These are phyloP conservation scores for Cochlearia excelsa DNA, from an alignment of 345 rosid genomes.

Conservation along the genomic window DNA sequence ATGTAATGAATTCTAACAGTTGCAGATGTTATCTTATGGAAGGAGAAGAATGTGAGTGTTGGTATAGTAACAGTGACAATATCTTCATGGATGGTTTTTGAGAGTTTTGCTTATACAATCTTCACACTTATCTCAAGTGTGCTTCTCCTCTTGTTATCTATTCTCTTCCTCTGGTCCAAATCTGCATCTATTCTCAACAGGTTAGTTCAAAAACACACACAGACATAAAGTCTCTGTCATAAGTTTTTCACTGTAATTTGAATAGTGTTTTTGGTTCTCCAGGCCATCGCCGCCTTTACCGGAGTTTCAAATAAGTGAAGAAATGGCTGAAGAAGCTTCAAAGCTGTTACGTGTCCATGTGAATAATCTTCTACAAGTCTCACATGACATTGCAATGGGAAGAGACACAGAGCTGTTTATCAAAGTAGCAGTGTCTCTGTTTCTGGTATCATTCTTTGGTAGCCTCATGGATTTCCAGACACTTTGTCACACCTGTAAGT, in stretches of 20 bases:
- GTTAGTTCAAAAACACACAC: slow-evolving; percentile 29
- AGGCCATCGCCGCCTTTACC: slow-evolving; percentile 96
- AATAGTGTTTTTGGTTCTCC: not conserved
- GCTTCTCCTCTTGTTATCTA: slow-evolving; percentile 68
- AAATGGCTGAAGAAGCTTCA: slow-evolving; percentile 50
- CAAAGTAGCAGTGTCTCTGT: slow-evolving; percentile 55
- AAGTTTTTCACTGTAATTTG: no score
- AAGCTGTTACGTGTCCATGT: slow-evolving; percentile 41
- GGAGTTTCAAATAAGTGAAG: slow-evolving; percentile 67
- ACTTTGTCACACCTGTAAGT: slow-evolving; percentile 68
- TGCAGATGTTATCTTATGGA: slow-evolving; percentile 93
- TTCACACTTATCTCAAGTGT: slow-evolving; percentile 85
- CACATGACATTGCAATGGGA: slow-evolving; percentile 70
- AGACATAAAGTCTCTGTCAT: not conserved
- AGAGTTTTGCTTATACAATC: slow-evolving; percentile 76
- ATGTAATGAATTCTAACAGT: slow-evolving; percentile 46
- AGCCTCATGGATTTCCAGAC: slow-evolving; percentile 73
- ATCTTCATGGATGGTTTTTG: slow-evolving; percentile 87
- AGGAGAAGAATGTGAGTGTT: slow-evolving; percentile 55
- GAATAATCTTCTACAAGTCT: slow-evolving; percentile 60
- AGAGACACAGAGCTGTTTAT: slow-evolving; percentile 63
- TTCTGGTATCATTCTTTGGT: slow-evolving; percentile 58
- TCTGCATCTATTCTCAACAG: slow-evolving; percentile 89
- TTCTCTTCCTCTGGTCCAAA: slow-evolving; percentile 95
- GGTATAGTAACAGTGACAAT: slow-evolving; percentile 64